A percentile compares a stretch with the other conserved stretches of the same genome.
phyloP scores from a whole-genome alignment of 176 grass and related monocot species.

The Puya raimondii region DNA sequence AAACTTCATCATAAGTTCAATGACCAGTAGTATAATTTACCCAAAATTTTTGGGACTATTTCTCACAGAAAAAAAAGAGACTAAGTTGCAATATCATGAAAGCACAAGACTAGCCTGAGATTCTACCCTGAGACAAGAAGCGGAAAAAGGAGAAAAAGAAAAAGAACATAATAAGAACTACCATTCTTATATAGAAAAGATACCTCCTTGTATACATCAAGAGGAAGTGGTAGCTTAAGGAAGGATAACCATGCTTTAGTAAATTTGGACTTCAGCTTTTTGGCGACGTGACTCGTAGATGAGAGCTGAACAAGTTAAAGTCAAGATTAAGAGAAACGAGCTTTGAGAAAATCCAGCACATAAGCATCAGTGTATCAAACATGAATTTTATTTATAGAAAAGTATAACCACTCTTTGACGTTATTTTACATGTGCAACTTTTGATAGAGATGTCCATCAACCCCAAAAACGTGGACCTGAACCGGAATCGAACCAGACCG shows the following conservation, averaged over 20 bases:
- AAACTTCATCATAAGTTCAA: too few relatives aligned
- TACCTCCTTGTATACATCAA: conserved; percentile 99
- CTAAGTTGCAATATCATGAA: too few relatives aligned
- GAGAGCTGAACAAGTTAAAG: conserved; percentile 28
- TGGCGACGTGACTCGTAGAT: conserved; percentile 38
- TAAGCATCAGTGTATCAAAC: background rate
- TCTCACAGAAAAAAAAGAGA: too few relatives aligned
- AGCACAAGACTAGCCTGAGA: too few relatives aligned
- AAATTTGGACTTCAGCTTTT: conserved; percentile 74
- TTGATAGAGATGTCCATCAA: background rate
- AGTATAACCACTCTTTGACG: background rate
- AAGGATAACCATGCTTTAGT: conserved; percentile 84
- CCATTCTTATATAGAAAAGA: background rate
- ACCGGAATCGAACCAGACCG: too few relatives aligned
- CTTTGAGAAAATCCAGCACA: conserved; percentile 12
- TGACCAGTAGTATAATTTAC: too few relatives aligned
- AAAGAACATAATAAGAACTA: background rate
- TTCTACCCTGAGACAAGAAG: conserved; percentile 3
- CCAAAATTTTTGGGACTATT: too few relatives aligned
- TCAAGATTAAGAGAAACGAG: conserved; percentile 5
- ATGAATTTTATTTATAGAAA: background rate
- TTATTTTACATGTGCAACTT: background rate
- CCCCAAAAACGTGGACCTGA: background rate
- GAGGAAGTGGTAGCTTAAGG: conserved; percentile 80
- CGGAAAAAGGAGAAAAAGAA: background rate